Evolutionary conservation across 1,139 yeast species (phyloP).

Genomic region (Ogataea hybrid): DNA sequence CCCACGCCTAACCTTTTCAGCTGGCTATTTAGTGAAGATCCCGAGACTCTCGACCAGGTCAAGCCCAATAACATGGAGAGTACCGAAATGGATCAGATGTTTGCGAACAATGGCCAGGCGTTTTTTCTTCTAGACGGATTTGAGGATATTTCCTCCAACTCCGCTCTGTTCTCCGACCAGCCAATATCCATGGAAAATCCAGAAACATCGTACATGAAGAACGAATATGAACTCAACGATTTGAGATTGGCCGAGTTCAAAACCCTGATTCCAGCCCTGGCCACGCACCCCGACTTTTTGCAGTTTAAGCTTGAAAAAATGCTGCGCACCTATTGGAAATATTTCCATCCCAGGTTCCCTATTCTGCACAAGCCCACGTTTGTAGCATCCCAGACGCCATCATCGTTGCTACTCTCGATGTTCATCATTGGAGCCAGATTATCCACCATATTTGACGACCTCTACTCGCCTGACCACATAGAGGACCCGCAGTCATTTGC

Average conservation of each 20-base stretch:
- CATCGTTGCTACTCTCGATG: constrained; percentile 45
- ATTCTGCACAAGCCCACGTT: constrained; percentile 51
- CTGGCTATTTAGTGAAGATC: constrained; percentile 29
- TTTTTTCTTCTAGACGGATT: constrained; percentile 30
- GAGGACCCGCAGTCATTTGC: constrained; percentile 29
- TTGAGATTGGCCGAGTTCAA: constrained; percentile 23
- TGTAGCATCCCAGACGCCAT: constrained; percentile 39
- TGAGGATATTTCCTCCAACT: constrained; percentile 23
- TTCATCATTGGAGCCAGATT: constrained; percentile 41
- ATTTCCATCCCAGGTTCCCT: constrained; percentile 51
- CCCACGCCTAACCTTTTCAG: constrained; percentile 23
- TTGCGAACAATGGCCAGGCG: constrained; percentile 26
- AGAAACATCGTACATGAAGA: constrained; percentile 1
- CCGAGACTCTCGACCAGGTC: background rate
- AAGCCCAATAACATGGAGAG: constrained; percentile 2
- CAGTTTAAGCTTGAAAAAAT: constrained; percentile 29
- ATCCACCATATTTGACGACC: constrained; percentile 29
- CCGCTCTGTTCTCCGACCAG: background rate
- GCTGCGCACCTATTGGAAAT: constrained; percentile 43
- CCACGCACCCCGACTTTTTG: constrained; percentile 29
- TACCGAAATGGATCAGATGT: constrained; percentile 24
- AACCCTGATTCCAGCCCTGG: constrained; percentile 27
- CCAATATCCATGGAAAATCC: background rate
- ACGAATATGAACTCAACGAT: constrained; percentile 14
- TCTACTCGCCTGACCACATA: constrained; percentile 23